These are phyloP conservation scores for Neophaeococcomyces aloes DNA, from an alignment of 2,329 filamentous ascomycete genomes.

Conservation along the genomic window DNA sequence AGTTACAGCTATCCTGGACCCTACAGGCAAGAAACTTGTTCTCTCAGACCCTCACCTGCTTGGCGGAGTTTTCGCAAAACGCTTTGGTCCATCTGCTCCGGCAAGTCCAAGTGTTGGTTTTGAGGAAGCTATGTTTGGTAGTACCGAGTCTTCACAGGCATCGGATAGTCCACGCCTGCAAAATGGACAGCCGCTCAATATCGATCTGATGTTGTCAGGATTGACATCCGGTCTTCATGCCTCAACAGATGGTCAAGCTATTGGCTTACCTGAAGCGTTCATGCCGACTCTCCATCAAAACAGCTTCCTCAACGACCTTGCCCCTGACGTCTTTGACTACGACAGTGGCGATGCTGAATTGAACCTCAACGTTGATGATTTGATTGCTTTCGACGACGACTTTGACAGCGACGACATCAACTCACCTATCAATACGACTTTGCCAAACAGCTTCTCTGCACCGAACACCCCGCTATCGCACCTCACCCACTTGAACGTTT, in stretches of 20 bases:
- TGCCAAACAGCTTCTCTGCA: constrained; percentile 9
- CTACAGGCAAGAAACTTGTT: constrained; percentile 38
- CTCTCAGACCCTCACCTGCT: constrained; percentile 33
- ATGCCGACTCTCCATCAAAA: constrained; percentile 6
- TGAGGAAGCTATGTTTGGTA: constrained; percentile 24
- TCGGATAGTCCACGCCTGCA: constrained; percentile 5
- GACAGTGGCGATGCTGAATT: constrained; percentile 33
- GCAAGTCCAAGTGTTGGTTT: constrained; percentile 19
- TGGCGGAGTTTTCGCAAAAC: constrained; percentile 31
- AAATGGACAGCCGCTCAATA: background rate
- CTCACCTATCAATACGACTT: constrained; percentile 17
- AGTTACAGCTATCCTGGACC: constrained; percentile 38
- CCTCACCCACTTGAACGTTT: constrained; percentile 61
- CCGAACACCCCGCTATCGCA: constrained; percentile 31
- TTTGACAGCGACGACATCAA: constrained; percentile 38
- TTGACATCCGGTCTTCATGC: constrained; percentile 1
- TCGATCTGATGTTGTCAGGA: constrained; percentile 5
- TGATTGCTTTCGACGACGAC: constrained; percentile 56
- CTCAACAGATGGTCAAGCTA: constrained; percentile 5
- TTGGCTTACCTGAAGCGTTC: constrained; percentile 4
- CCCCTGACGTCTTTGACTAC: constrained; percentile 12
- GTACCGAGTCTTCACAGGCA: constrained; percentile 33
- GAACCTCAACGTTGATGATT: constrained; percentile 46
- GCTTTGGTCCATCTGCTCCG: constrained; percentile 18
- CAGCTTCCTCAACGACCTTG: constrained; percentile 19